Base-by-base conservation (phyloP, 176 grass and related monocot species). In the Chloris gayana region DNA sequence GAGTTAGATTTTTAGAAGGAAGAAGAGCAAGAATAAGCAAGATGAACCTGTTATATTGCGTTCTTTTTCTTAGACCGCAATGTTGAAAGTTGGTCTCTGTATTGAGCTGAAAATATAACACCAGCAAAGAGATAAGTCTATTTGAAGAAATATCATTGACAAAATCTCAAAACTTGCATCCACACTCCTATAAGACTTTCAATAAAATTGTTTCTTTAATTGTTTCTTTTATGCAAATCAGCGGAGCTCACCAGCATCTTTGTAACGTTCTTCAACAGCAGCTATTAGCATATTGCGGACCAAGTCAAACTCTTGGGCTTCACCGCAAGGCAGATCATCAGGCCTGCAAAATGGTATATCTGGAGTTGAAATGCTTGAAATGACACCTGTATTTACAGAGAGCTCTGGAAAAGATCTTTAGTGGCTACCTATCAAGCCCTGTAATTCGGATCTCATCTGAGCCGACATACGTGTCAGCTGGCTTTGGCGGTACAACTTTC, bases 201-300 rank as follows among this genome's bases (percentile, higher is more conserved):
- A 63, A 51, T 34, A 51, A 63, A 51, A 85, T 17, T 57, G 45
- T n/a, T n/a, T n/a, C n/a, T n/a, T n/a, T 53, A 25, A 80, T 2
- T 59, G 3, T 47, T 73, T 53, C 47, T 34, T 73, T 73, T 24
- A 9, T 15, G 8, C 41, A 73, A 46, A 56, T 69, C 17, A 66
- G 26, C 19, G 14, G 22, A 84, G 64, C 80, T 85, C 80, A 98
- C 96, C 92, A 73, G 96, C 96, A 75, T 98, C 96, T 87, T 85
- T 89, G 86, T 98, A 98, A 65, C 96, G 89, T 75, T 98, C 96
- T 80, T 98, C 92, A 60, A 92, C 84, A 25, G 84, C 86, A 88
- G 96, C 96, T 45, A 95, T 76, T 60, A 95, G 79, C 92, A 98
- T 98, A 58, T 92, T 93, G 14, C 86, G 88, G 14, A 98, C 76